A percentile compares a stretch with the other conserved stretches of the same genome.
Evolutionary conservation across 257 asterid genomes (phyloP).

Genomic region (Nicotiana tabacum): DNA sequence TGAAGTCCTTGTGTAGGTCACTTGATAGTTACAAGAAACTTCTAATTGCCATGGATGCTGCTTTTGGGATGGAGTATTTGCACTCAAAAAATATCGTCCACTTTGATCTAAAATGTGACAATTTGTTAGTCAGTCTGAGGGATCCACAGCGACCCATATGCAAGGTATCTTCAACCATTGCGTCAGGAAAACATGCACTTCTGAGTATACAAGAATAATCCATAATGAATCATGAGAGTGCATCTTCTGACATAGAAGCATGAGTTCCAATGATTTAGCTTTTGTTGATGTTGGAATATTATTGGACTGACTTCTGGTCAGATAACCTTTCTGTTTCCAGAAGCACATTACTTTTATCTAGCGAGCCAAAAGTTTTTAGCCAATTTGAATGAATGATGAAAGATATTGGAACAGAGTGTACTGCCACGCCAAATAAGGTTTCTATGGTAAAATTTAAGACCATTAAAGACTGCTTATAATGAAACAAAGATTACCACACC

Average conservation of each 20-base stretch:
- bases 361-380: not conserved
- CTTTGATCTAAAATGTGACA: slow-evolving; percentile 76
- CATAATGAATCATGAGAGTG: not conserved
- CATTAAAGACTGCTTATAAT: not conserved
- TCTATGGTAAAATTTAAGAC: not conserved
- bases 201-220: not conserved
- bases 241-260: not conserved
- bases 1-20: slow-evolving; percentile 33
- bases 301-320: not conserved
- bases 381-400: not conserved
- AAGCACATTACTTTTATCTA: not conserved
- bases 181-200: not conserved
- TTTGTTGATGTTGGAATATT: not conserved
- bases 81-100: slow-evolving; percentile 75
- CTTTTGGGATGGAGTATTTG: slow-evolving; percentile 82
- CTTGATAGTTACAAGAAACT: slow-evolving; percentile 57
- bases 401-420: not conserved
- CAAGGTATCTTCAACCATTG: slow-evolving; percentile 44
- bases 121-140: slow-evolving; percentile 61
- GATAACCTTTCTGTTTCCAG: not conserved
- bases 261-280: not conserved
- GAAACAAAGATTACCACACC: not conserved
- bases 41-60: slow-evolving; percentile 76
- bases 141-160: slow-evolving; percentile 68
- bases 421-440: not conserved